These are phyloP conservation scores for Ophiostoma himal-ulmi DNA, from an alignment of 2,329 filamentous ascomycete genomes.

Conservation along the genomic window DNA sequence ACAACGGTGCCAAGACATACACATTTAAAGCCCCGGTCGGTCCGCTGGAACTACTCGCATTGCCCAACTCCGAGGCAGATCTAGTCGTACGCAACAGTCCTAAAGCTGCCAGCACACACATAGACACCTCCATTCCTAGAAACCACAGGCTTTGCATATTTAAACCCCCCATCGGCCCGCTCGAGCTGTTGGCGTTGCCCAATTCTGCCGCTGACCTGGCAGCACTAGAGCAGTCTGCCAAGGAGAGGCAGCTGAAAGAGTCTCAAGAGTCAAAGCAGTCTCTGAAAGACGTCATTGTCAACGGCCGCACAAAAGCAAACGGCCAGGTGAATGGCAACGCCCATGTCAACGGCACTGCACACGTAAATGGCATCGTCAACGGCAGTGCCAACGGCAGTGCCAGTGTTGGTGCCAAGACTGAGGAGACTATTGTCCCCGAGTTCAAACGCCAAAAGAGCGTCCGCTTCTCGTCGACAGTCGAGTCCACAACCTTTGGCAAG, in stretches of 20 bases:
- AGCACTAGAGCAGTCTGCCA: constrained; percentile 18
- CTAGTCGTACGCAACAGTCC: not conserved
- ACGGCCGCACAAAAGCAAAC: not conserved
- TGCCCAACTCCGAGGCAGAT: not conserved
- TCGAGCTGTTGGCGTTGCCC: constrained; percentile 49
- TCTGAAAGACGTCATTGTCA: not conserved
- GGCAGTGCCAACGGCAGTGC: not conserved
- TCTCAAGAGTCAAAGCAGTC: not conserved
- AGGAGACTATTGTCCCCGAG: not conserved
- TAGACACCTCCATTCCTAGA: not conserved
- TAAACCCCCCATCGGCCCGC: constrained; percentile 41
- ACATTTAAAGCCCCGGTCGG: not conserved
- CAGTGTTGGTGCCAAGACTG: not conserved
- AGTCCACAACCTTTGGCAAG: constrained; percentile 55
- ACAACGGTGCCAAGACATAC: not conserved
- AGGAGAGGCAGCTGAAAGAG: not conserved
- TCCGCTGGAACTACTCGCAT: constrained; percentile 11
- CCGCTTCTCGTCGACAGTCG: constrained; percentile 62
- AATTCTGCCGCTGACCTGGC: constrained; percentile 44
- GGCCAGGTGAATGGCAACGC: not conserved
- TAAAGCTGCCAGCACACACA: not conserved
- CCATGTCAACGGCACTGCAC: not conserved
- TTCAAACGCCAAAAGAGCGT: constrained; percentile 54
- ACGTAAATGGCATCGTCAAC: not conserved
- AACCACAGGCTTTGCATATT: not conserved